Evolutionary conservation across 345 rosid species (phyloP), one percentile per base, ranked within the genome.

Genomic region (Toxicodendron radicans): DNA sequence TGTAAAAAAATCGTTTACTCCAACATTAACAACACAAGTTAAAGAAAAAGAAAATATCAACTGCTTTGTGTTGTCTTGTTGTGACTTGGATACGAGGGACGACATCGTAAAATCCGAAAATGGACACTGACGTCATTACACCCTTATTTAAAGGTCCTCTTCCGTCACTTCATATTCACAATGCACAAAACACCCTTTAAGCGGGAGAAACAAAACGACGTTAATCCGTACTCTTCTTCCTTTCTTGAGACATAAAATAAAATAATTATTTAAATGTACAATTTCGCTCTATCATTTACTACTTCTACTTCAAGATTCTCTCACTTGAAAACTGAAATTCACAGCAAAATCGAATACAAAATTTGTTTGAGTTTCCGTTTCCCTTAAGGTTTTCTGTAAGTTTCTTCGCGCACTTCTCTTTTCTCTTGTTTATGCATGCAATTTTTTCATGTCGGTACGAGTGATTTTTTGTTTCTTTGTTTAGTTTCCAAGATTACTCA

Each of bases 181-280:
- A 48, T 20, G 9, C 2, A 23, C 13, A 27, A 49, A 27, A 0
- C 45, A 11, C 41, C 54, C 24, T 66, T 51, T 60, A 60, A 67
- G 71, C 74, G 74, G 74, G 78, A 64, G 72, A 74, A 38, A 12
- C 71, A 62, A 57, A 64, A 74, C 82, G 75, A 49, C 82, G 64
- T 70, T 64, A 49, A 33, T 16, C 20, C 2, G 10, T 11, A 10
- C 35, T 7, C 32, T 67, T n/a, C 17, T 10, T 32, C 18, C 5
- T 14, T 43, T 5, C 14, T 65, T 0, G 6, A 18, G 7, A 64
- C 45, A 64, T 10, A 43, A 20, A 4, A 41, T 17, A 63, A 64
- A 9, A 3, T 4, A 9, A 9, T 46, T 46, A 21, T 21, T 48
- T 48, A 66, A 66, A 48, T 49, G 35, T 32, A 17, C 14, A 24